Percentiles rank a stretch among this genome's conserved stretches.
These are phyloP conservation scores for Colletotrichum noveboracense DNA, from an alignment of 2,329 filamentous ascomycete species.

Conservation along the genomic window DNA sequence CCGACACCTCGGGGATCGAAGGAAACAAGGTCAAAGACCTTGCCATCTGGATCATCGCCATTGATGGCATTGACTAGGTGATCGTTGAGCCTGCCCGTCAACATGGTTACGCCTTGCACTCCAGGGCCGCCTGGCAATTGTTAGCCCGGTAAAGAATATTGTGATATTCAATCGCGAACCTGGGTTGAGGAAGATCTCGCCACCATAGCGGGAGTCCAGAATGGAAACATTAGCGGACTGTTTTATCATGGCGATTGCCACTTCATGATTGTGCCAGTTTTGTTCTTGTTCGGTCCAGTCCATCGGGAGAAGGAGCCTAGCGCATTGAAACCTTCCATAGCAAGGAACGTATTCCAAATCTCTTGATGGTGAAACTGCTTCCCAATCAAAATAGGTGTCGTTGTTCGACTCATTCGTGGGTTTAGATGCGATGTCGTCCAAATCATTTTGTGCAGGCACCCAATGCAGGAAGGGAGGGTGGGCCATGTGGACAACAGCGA, in stretches of 20 bases:
- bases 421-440: background rate
- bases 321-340: constrained; percentile 43
- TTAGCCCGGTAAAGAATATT: background rate
- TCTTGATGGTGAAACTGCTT: constrained; percentile 33
- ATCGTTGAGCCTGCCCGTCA: background rate
- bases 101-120: background rate
- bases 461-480: background rate
- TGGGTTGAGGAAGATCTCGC: constrained; percentile 47
- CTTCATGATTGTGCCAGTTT: constrained; percentile 28
- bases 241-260: constrained; percentile 45
- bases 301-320: constrained; percentile 46
- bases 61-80: background rate
- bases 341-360: constrained; percentile 43
- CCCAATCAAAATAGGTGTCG: constrained; percentile 38
- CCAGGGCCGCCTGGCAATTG: background rate
- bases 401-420: background rate
- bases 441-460: background rate
- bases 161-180: constrained; percentile 25
- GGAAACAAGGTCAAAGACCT: constrained; percentile 49
- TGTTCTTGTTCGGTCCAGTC: constrained; percentile 36
- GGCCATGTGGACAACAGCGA: background rate
- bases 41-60: constrained; percentile 30
- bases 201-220: constrained; percentile 41
- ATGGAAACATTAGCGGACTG: constrained; percentile 41
- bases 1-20: constrained; percentile 54